Evolutionary conservation across 257 asterid genomes (phyloP).

Genomic region (Solanum pimpinellifolium): DNA sequence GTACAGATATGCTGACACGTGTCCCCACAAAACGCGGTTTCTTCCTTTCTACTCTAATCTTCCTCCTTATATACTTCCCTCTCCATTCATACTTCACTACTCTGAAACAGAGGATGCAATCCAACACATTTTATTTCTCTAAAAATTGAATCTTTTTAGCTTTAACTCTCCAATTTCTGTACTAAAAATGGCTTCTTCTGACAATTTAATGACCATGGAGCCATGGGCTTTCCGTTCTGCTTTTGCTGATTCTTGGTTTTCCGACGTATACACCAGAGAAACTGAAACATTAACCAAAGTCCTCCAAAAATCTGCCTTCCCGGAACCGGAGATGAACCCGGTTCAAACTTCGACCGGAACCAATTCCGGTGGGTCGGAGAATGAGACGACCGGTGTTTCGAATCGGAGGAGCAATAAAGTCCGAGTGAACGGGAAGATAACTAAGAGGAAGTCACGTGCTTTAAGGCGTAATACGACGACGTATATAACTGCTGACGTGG

Average conservation of each 20-base stretch:
- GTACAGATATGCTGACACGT: constrained; percentile 58
- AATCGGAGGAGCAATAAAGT: constrained; percentile 17
- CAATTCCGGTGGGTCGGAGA: constrained; percentile 52
- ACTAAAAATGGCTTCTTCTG: constrained; percentile 43
- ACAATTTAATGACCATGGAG: constrained; percentile 44
- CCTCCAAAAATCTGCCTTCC: constrained; percentile 36
- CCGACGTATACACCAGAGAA: constrained; percentile 40
- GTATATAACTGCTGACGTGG: constrained; percentile 75
- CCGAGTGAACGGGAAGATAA: constrained; percentile 38
- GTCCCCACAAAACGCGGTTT: constrained; percentile 69
- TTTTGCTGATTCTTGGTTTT: constrained; percentile 50
- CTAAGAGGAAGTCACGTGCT: constrained; percentile 72
- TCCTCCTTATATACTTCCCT: neutral
- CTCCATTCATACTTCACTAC: neutral
- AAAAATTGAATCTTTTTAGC: neutral
- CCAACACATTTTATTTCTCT: neutral
- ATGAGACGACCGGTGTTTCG: constrained; percentile 24
- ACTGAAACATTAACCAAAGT: constrained; percentile 48
- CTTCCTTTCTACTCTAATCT: neutral
- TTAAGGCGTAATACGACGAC: constrained; percentile 66
- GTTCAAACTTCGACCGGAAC: constrained; percentile 27
- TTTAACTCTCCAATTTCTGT: neutral
- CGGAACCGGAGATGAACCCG: constrained; percentile 18
- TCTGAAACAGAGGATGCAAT: neutral
- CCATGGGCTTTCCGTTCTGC: constrained; percentile 49